These are phyloP conservation scores for Primulina eburnea DNA, from an alignment of 257 asterid species.

Conservation along the genomic window DNA sequence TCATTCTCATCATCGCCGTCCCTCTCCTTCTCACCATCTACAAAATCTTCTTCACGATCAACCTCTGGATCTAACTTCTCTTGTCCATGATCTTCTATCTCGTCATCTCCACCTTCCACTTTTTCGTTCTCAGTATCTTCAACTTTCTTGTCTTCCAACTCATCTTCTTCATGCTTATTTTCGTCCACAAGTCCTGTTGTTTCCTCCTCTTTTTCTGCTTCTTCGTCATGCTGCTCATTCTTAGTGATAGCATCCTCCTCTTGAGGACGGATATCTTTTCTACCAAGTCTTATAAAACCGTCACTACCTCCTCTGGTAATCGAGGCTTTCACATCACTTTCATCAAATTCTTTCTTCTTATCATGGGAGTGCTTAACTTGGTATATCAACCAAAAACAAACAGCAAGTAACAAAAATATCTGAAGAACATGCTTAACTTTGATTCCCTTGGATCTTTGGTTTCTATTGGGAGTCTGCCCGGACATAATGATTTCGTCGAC, in stretches of 20 bases:
- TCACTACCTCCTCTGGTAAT: slow-evolving; percentile 24
- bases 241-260: slow-evolving; percentile 28
- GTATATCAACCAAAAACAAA: slow-evolving; percentile 92
- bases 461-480: slow-evolving; percentile 71
- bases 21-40: slow-evolving; percentile 49
- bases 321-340: slow-evolving; percentile 45
- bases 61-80: slow-evolving; percentile 52
- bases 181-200: slow-evolving; percentile 42
- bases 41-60: slow-evolving; percentile 42
- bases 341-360: slow-evolving; percentile 70
- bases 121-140: slow-evolving; percentile 47
- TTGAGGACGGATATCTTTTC: slow-evolving; percentile 56
- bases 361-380: slow-evolving; percentile 89
- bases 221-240: background rate
- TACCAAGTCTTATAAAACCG: slow-evolving; percentile 54
- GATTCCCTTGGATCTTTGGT: slow-evolving; percentile 71
- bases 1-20: slow-evolving; percentile 48
- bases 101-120: slow-evolving; percentile 37
- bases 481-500: slow-evolving; percentile 46
- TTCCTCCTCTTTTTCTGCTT: slow-evolving; percentile 20
- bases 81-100: background rate
- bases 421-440: slow-evolving; percentile 65
- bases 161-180: slow-evolving; percentile 47
- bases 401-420: slow-evolving; percentile 71
- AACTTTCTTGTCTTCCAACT: slow-evolving; percentile 43